Base-by-base conservation (phyloP, 2,329 filamentous ascomycete species). In the Blastomyces silverae region DNA sequence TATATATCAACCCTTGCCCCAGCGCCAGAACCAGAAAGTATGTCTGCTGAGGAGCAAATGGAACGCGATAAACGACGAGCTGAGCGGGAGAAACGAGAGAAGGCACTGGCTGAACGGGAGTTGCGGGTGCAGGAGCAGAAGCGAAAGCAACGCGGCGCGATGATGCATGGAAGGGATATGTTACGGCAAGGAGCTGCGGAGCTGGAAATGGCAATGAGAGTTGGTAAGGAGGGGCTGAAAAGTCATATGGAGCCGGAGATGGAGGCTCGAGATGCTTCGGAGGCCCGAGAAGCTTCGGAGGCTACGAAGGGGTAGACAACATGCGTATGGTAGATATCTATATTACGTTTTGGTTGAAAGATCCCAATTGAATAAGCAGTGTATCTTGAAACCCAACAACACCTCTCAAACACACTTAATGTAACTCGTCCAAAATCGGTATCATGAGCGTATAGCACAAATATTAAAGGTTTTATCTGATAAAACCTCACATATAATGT, bases 41-140 rank as follows among this genome's bases (percentile, higher is more conserved):
- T 79, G 55, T 75, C 77, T 25, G 71, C 72, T 1, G 76, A 79
- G 61, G 73, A 79, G 64, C 71, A 75, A 64, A 73, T 75, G 56
- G 68, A 71, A 25, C 70, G 74, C n/a, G 76, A 70, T 64, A 78
- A 74, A 67, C 73, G 69, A 62, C 73, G 70, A 64, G 55, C 73
- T 20, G 78, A 80, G 55, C 74, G 79, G 5, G 76, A 79, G 66
- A 78, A 75, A 64, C 76, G 79, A n/a, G 77, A 80, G 65, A 76
- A 72, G 44, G 79, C 79, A 8, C 67, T 81, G 59, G 74, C 74
- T 7, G 77, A 80, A 53, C 76, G 79, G 31, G 75, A 80, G 64
- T 76, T 75, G 64, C 72, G 73, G 44, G 79, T 80, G 3, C 71
- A 78, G 55, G 77, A 79, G 64, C 77, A 79, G 39, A 80, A 80